A percentile compares a stretch with the other conserved stretches of the same genome.
Conservation (phyloP, 345 rosid species). For the Brassica rapa region DNA sequence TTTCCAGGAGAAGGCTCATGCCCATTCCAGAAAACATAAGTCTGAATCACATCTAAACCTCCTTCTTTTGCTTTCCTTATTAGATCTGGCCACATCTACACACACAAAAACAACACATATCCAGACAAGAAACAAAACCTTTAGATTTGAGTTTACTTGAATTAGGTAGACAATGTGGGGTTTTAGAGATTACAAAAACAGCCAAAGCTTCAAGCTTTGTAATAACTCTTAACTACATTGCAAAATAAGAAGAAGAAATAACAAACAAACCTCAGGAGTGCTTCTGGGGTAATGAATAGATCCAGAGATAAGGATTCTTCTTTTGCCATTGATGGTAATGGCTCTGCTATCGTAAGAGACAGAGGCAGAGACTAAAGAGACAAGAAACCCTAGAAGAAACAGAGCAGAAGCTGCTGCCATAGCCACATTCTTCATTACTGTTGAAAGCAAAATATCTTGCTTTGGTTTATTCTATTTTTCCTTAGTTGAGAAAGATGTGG, state of each 20-base stretch:
- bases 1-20: constrained; percentile 92
- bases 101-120: constrained; percentile 8
- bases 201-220: constrained; percentile 3
- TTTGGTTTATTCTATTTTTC: constrained; percentile 49
- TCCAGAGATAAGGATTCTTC: constrained; percentile 94
- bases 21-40: constrained; percentile 98
- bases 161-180: constrained; percentile 14
- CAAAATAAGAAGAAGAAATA: background rate
- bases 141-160: background rate
- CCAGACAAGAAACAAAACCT: constrained; percentile 6
- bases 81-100: constrained; percentile 99
- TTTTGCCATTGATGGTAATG: constrained; percentile 77
- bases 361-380: constrained; percentile 57
- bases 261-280: constrained; percentile 71
- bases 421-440: constrained; percentile 49
- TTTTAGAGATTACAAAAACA: constrained; percentile 22
- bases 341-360: constrained; percentile 87
- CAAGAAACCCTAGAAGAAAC: constrained; percentile 43
- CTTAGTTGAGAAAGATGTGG: constrained; percentile 24
- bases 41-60: constrained; percentile 95
- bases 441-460: background rate
- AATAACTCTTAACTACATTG: background rate
- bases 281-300: constrained; percentile 99
- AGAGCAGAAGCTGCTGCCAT: constrained; percentile 39
- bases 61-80: constrained; percentile 93